These are phyloP conservation scores for Scutellaria barbata DNA, from an alignment of 257 asterid genomes.

Conservation along the genomic window DNA sequence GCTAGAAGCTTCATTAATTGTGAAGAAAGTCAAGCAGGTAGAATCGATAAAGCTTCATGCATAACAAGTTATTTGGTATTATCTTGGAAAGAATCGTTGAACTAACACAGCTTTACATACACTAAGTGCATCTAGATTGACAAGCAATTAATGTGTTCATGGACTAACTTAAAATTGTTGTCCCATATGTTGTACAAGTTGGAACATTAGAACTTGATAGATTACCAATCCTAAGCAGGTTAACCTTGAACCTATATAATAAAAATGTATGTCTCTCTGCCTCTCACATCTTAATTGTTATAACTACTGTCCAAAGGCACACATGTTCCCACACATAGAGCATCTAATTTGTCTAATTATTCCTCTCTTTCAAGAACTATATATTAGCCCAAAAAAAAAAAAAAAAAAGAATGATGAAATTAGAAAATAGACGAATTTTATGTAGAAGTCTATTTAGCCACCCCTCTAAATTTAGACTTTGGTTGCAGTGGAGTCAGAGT, in stretches of 20 bases:
- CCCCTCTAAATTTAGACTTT: no score
- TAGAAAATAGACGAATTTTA: not conserved
- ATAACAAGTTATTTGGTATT: no score
- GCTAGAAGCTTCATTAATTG: not conserved
- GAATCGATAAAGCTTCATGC: not conserved
- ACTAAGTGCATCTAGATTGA: not conserved
- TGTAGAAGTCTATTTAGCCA: not conserved
- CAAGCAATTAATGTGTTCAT: not conserved
- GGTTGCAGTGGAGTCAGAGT: slow-evolving; percentile 28
- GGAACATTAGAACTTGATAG: not conserved
- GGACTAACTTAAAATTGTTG: not conserved
- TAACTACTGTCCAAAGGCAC: not conserved
- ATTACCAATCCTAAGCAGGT: not conserved
- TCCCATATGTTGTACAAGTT: not conserved
- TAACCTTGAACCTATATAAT: not conserved
- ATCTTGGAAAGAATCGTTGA: not conserved
- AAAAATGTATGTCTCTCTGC: no score
- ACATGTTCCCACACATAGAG: not conserved
- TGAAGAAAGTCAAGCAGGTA: not conserved
- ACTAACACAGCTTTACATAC: not conserved
- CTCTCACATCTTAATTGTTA: not conserved
- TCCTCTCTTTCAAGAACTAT: slow-evolving; percentile 4
- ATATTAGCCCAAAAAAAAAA: not conserved
- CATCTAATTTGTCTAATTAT: not conserved
- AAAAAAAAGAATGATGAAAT: not conserved